Evolutionary conservation across 495 filamentous ascomycete species (phyloP), one percentile per base, ranked within the genome.

Genomic region (Parachaetomium inaequale): DNA sequence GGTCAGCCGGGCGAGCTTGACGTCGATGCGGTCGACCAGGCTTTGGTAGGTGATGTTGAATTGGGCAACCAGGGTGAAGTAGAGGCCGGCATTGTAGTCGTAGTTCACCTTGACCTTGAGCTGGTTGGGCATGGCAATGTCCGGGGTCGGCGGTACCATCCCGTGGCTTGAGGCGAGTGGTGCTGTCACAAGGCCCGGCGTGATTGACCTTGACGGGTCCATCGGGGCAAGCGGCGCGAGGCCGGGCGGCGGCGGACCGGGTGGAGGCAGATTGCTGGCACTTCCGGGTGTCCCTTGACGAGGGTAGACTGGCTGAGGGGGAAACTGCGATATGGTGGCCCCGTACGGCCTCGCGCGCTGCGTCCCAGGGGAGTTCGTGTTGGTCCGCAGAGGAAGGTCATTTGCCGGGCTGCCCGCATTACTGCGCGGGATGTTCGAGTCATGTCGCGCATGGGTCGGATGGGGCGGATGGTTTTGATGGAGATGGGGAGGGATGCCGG

Each of bases 71-170:
- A 98, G 81, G 0, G 92, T 96, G 59, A 97, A 87, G 66, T 95
- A 93, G 61, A 84, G 86, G 19, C 85, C 84, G 54, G 85, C 85
- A 17, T 90, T 88, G 68, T 89, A 94, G 67, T 90, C 88, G 68
- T 89, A 94, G 68, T 91, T 90, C 36, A 98, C 92, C 74, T 92
- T 96, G 55, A 96, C 92, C 71, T 96, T 97, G 55, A 98, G 82
- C 66, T 98, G 95, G 17, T 87, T 89, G 7, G 91, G 85, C 66
- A 87, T 79, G 7, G 84, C 76, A 50, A 87, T 76, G 32, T 84
- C 85, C 34, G 73, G 66, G 14, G 79, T 84, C 3, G 66, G 66
- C 8, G 65, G 62, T 29, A 81, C 76, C 38, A 75, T 65, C 5
- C 66, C 76, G 75, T 64, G 80, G 7, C 63, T 50, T 0, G 61